These are phyloP conservation scores for Cladorrhinum samala DNA, from an alignment of 495 filamentous ascomycete genomes.

Conservation along the genomic window DNA sequence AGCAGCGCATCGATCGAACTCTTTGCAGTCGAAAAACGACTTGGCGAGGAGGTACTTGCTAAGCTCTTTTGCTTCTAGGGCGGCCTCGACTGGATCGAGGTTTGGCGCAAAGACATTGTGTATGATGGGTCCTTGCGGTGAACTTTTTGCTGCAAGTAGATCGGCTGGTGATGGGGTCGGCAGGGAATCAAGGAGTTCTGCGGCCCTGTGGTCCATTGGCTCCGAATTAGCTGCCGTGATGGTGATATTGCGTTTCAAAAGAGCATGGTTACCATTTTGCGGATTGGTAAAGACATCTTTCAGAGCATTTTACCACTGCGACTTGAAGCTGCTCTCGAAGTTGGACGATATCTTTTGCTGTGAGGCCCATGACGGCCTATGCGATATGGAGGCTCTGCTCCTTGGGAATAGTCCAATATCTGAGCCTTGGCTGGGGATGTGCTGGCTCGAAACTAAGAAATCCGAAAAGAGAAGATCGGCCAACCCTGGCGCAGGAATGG, in stretches of 20 bases:
- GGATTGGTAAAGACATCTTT: slow-evolving; percentile 91
- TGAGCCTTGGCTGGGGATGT: not conserved
- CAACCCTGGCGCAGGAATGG: not conserved
- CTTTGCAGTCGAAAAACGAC: slow-evolving; percentile 90
- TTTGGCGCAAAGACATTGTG: slow-evolving; percentile 46
- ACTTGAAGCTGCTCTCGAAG: slow-evolving; percentile 64
- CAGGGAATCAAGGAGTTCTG: slow-evolving; percentile 85
- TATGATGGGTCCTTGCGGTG: slow-evolving; percentile 20
- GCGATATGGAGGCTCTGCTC: not conserved
- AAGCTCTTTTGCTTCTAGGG: slow-evolving; percentile 73
- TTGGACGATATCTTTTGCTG: slow-evolving; percentile 41
- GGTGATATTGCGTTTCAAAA: not conserved
- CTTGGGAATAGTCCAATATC: not conserved
- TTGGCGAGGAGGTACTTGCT: slow-evolving; percentile 85
- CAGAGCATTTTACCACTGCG: slow-evolving; percentile 83
- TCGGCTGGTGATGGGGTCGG: slow-evolving; percentile 38
- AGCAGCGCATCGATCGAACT: slow-evolving; percentile 89
- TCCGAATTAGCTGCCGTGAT: not conserved
- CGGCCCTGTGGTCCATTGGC: slow-evolving; percentile 57
- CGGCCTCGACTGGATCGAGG: slow-evolving; percentile 59
- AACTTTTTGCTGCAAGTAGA: slow-evolving; percentile 27
- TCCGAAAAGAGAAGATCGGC: too few species aligned
- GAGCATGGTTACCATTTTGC: slow-evolving; percentile 74
- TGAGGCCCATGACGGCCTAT: slow-evolving; percentile 29
- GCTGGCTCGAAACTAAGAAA: not conserved